Conservation (phyloP, 192 early-diverging fungal genomes). For the Coemansia sp. region DNA sequence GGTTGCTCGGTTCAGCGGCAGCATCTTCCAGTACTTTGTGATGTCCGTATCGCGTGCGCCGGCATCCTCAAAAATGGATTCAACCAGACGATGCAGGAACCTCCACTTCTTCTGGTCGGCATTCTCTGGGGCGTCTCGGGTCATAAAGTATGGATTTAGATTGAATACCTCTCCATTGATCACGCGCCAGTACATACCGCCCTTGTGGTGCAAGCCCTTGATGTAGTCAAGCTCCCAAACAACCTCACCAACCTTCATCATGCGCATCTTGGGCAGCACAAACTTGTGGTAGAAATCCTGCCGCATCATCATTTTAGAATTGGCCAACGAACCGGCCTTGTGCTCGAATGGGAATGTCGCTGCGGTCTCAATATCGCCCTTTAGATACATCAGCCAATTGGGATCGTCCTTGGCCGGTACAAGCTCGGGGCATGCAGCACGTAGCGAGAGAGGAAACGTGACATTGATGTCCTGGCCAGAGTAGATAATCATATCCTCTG, state of each 20-base stretch:
- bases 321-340: constrained; percentile 40
- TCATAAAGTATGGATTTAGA: constrained; percentile 61
- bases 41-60: constrained; percentile 57
- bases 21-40: constrained; percentile 57
- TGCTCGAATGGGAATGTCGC: constrained; percentile 30
- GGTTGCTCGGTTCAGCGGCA: constrained; percentile 24
- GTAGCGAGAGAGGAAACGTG: constrained; percentile 61
- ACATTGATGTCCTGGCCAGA: constrained; percentile 66
- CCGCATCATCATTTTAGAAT: constrained; percentile 38
- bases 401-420: constrained; percentile 26
- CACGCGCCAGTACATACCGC: constrained; percentile 55
- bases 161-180: constrained; percentile 68
- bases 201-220: constrained; percentile 42
- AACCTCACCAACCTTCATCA: constrained; percentile 58
- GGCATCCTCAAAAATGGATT: constrained; percentile 60
- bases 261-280: constrained; percentile 54
- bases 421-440: constrained; percentile 59
- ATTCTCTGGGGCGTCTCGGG: constrained; percentile 52
- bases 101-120: constrained; percentile 51
- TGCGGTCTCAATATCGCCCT: constrained; percentile 25
- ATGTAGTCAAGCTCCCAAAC: constrained; percentile 58
- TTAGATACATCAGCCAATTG: constrained; percentile 41
- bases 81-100: constrained; percentile 59
- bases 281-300: constrained; percentile 56
- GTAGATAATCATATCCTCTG: constrained; percentile 46